phyloP scores from a whole-genome alignment of 805 yeast genomes.

The Cyberlindnera mycetangii region DNA sequence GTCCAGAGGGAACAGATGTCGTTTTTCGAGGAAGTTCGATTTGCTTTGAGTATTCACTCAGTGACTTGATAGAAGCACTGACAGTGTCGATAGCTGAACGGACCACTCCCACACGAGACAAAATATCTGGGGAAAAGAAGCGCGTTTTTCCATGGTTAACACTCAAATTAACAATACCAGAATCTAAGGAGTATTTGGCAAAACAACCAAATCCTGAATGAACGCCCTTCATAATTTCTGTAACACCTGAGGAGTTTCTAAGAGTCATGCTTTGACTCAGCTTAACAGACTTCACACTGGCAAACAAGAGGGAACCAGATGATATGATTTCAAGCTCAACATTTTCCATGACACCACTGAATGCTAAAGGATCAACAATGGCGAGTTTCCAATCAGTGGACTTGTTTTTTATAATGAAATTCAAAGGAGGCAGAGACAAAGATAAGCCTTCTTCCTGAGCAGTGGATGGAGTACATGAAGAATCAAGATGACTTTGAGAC shows the following conservation, averaged over 20 bases:
- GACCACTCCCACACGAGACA: conserved; percentile 1
- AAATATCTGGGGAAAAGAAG: conserved; percentile 6
- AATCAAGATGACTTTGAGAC: no score
- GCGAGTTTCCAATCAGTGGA: conserved; percentile 14
- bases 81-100: conserved; percentile 4
- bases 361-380: conserved; percentile 12
- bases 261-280: conserved; percentile 1
- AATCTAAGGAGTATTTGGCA: conserved; percentile 2
- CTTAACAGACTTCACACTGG: neutral
- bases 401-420: conserved; percentile 1
- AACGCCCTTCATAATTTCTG: neutral
- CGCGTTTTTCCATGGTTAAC: conserved; percentile 1
- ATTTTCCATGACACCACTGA: conserved; percentile 7
- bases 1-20: neutral
- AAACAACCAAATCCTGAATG: conserved; percentile 4
- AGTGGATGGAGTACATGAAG: neutral
- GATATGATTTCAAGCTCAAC: conserved; percentile 7
- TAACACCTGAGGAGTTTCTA: neutral
- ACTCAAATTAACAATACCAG: conserved; percentile 1
- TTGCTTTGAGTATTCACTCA: neutral
- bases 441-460: no score
- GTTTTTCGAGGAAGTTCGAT: neutral
- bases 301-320: neutral
- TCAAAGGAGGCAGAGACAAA: conserved; percentile 3
- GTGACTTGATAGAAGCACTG: neutral